These are phyloP conservation scores for Nakaseomyces bracarensis DNA, from an alignment of 1,139 yeast genomes.

Conservation along the genomic window DNA sequence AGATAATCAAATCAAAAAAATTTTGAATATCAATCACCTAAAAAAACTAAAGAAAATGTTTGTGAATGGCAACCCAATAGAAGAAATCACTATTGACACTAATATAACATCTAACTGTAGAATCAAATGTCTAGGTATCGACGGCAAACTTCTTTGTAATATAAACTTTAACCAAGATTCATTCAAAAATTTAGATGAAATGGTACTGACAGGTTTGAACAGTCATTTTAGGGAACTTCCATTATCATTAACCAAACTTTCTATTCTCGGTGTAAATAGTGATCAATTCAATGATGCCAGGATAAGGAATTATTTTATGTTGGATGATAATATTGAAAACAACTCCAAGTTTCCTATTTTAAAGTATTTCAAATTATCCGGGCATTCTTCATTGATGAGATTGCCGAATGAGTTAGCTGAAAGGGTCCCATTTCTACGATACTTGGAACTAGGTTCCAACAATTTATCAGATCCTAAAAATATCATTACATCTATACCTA, in stretches of 20 bases:
- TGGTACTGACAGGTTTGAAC: not conserved
- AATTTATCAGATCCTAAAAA: not conserved
- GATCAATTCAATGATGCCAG: not conserved
- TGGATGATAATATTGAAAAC: not conserved
- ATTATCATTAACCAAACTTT: not conserved
- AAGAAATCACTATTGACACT: slow-evolving; percentile 3
- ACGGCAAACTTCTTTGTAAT: not conserved
- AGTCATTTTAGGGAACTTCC: not conserved
- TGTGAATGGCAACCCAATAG: slow-evolving; percentile 24
- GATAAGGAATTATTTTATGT: not conserved
- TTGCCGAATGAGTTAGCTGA: slow-evolving; percentile 1
- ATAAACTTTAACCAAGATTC: not conserved
- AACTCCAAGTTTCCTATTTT: slow-evolving; percentile 4
- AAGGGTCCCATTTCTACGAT: slow-evolving; percentile 8
- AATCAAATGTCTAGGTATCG: not conserved
- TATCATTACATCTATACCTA: slow-evolving; percentile 7
- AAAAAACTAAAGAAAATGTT: slow-evolving; percentile 15
- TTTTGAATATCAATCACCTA: slow-evolving; percentile 17
- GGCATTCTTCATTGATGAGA: slow-evolving; percentile 2
- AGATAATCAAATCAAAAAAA: slow-evolving; percentile 18
- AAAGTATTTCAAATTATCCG: slow-evolving; percentile 6
- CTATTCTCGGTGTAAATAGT: not conserved
- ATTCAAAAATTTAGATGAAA: not conserved
- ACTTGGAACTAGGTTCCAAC: slow-evolving; percentile 6
- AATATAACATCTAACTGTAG: too few species aligned